Base-by-base conservation (phyloP, 2,329 filamentous ascomycete genomes). In the Colletotrichum simmondsii region DNA sequence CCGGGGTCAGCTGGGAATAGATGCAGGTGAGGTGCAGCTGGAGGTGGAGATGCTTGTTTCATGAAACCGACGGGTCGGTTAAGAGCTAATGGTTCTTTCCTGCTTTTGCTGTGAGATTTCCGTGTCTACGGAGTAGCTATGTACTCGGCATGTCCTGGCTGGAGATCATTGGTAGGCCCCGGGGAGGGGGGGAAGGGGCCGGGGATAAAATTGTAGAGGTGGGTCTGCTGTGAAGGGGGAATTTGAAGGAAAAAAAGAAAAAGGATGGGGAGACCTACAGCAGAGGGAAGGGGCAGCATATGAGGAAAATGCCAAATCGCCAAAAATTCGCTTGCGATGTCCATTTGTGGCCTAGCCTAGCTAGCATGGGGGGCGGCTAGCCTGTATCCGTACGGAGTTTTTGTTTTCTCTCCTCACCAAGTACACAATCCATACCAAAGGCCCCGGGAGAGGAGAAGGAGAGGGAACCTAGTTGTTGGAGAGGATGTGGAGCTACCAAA, bases 281-380 rank as follows among this genome's bases (percentile, higher is more conserved):
- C 5, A 49, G 16, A 11, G 14, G 28, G 22, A 5, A 57, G 53
- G 42, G 30, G 22, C 52, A n/a, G 16, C 22, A 60, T 32, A 53
- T 49, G 42, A 49, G 35, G 32, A n/a, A 65, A 69, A 37, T 28
- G 35, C 22, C 12, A 35, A 58, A 28, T 35, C 14, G 26, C 8
- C 11, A 19, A 24, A 49, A 49, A 42, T 24, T 67, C 68, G 68
- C 68, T 71, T 71, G 56, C 24, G n/a, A 46, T 71, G n/a, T 61
- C 68, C 62, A n/a, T 67, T 67, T 26, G 2, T 35, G 56, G 62
- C 56, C 68, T 71, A 71, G 68, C 30, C 16, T 26, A 16, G 30
- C 3, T 10, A 11, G 10, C 32, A 60, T 49, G 42, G 64, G 30
- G 62, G 54, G 22, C 6, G 14, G 22, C n/a, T 10, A 46, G 32